These are phyloP conservation scores for Neurospora sp. DNA, from an alignment of 495 filamentous ascomycete genomes.

Conservation along the genomic window DNA sequence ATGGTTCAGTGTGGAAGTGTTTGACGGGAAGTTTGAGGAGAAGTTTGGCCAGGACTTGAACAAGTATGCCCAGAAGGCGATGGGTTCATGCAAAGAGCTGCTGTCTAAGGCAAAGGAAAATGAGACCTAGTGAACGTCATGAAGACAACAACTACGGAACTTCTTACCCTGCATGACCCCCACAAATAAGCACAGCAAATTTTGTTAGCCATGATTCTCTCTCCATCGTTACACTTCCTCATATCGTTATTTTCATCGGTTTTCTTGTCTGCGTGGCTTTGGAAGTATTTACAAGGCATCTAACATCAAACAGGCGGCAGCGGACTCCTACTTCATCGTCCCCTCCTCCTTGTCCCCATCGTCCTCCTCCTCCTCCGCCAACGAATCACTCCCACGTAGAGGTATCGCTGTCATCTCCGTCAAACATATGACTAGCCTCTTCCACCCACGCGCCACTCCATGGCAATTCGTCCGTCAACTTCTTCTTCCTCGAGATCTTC, in stretches of 20 bases:
- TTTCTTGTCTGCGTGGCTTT: background rate
- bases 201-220: background rate
- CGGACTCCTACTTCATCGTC: background rate
- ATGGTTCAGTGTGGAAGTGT: conserved; percentile 69
- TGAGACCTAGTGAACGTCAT: background rate
- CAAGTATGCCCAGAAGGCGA: conserved; percentile 49
- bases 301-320: background rate
- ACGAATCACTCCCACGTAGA: background rate
- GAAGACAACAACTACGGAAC: background rate
- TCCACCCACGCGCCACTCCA: background rate
- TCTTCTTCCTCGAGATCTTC: background rate
- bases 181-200: background rate
- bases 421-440: background rate
- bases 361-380: background rate
- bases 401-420: background rate
- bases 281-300: background rate
- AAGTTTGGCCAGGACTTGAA: conserved; percentile 43
- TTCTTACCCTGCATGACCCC: background rate
- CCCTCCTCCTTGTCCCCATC: background rate
- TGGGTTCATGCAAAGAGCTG: conserved; percentile 44
- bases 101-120: conserved; percentile 11
- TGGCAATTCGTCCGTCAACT: background rate
- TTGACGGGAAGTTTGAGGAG: conserved; percentile 53
- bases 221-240: background rate
- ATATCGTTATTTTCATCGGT: background rate